Evolutionary conservation across 2,329 filamentous ascomycete species (phyloP), one percentile per base, ranked within the genome.

Genomic region (Cryphonectria parasitica): DNA sequence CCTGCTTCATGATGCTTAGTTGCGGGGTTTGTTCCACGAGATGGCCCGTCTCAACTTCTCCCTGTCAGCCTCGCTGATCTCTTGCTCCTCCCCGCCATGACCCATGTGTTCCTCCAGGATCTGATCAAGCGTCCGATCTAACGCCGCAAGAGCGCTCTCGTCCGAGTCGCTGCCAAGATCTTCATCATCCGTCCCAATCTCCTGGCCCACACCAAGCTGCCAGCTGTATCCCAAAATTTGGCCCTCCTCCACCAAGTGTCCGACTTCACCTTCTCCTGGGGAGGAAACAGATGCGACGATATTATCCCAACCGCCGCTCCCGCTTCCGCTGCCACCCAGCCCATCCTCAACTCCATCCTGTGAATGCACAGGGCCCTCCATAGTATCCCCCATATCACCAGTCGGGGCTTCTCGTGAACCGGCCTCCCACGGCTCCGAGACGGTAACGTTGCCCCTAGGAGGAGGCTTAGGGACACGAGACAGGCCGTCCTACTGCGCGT

Each of bases 401-500:
- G 52, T 31, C 5, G 25, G 10, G 13, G 52, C 15, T 25, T 56
- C 25, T 31, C 45, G 41, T 11, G 1, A n/a, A 22, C 28, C 66
- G n/a, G 28, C 39, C n/a, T 45, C 66, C 41, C 13, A 22, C n/a
- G 25, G 19, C n/a, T 66, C 45, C 45, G 11, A 17, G 31, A 31
- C 65, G 43, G 52, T 34, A 11, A 0, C 58, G 22, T 19, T n/a
- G 28, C 19, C 41, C 31, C 41, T 39, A 4, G 7, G 7, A n/a
- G 4, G 28, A 49, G 43, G 63, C 43, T 13, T 25, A 34, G 63
- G 11, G n/a, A 22, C n/a, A 31, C 28, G 17, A 52, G 41, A 52
- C 43, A 64, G 43, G 45, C 31, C 58, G 58, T 64, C 69, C 69
- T 71, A 64, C 69, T 72, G 54, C 70, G 61, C 41, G 31, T 43